Evolutionary conservation across 495 filamentous ascomycete genomes (phyloP).

Genomic region (Evansstolkia leycettana): DNA sequence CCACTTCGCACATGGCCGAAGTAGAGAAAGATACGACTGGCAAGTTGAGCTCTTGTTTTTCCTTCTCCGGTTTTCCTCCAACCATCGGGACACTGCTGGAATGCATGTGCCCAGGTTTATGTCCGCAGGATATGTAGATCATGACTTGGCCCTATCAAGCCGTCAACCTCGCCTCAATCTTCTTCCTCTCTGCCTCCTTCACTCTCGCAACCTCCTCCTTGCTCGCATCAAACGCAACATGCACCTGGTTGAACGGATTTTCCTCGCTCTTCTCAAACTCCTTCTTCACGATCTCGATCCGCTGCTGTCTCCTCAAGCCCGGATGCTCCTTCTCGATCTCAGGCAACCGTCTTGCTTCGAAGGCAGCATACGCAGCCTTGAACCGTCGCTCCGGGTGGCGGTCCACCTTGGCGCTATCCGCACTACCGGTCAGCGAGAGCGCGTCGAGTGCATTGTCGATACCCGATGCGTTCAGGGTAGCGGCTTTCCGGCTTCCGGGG

Average conservation of each 20-base stretch:
- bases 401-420: slow-evolving; percentile 55
- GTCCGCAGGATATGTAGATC: too few relatives aligned
- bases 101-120: too few relatives aligned
- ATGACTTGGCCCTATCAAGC: too few relatives aligned
- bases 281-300: slow-evolving; percentile 63
- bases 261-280: slow-evolving; percentile 89
- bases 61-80: too few relatives aligned
- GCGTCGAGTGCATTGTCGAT: slow-evolving; percentile 90
- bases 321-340: slow-evolving; percentile 76
- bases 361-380: slow-evolving; percentile 80
- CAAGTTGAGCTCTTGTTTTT: too few relatives aligned
- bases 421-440: slow-evolving; percentile 46
- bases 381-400: slow-evolving; percentile 74
- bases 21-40: too few relatives aligned
- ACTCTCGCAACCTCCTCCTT: slow-evolving; percentile 65
- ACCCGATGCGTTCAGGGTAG: slow-evolving; percentile 62
- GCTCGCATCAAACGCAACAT: slow-evolving; percentile 58
- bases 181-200: slow-evolving; percentile 53
- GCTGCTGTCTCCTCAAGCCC: slow-evolving; percentile 68
- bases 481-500: slow-evolving; percentile 24
- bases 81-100: too few relatives aligned
- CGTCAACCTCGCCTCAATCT: slow-evolving; percentile 58
- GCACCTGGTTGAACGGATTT: slow-evolving; percentile 84
- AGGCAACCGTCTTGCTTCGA: slow-evolving; percentile 67
- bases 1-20: too few relatives aligned